Evolutionary conservation across 192 early-diverging fungal genomes (phyloP), one percentile per base, ranked within the genome.

Genomic region (Entophlyctis helioformis): DNA sequence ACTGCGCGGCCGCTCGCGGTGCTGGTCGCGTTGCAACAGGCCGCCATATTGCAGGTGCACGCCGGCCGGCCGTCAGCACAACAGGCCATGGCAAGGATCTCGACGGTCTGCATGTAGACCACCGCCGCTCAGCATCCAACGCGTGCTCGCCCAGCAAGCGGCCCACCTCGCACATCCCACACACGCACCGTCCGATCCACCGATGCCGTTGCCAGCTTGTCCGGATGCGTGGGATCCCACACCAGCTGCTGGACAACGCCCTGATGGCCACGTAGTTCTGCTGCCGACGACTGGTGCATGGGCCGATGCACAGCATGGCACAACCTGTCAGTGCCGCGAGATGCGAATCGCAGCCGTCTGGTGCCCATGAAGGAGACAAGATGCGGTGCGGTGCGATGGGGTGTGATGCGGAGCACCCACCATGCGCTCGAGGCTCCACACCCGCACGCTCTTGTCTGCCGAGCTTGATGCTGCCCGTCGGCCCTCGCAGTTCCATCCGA

Each of bases 191-290:
- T 85, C 42, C 67, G 84, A 55, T 89, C 87, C 33, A 75, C 69
- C 19, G 81, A 82, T 11, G 83, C 82, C 2, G 87, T 84, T 2
- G 80, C 85, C 27, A 89, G 64, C 22, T 62, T 51, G 46, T 85
- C 69, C 8, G 77, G 69, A 47, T 84, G 67, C 15, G 73, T 71
- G 4, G 87, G 87, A 62, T 84, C 80, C 84, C 84, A 89, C 18
- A 66, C 61, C 7, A 89, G 54, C 48, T 87, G 83, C 60, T 87
- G 81, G 1, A 89, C 78, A 46, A 81, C 81, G 38, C 80, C 86
- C 3, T 66, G 67, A 60, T 89, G 86, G 16, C 82, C 85, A 41
- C 77, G 71, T 33, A 87, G 63, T 50, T 83, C 83, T 10, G 64
- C 67, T 22, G 72, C 60, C 68, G 75, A 48, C 11, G 10, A 33